Percentiles rank a stretch among this genome's conserved stretches.
phyloP scores from a whole-genome alignment of 495 filamentous ascomycete species.

The Penicillium bovifimosum region DNA sequence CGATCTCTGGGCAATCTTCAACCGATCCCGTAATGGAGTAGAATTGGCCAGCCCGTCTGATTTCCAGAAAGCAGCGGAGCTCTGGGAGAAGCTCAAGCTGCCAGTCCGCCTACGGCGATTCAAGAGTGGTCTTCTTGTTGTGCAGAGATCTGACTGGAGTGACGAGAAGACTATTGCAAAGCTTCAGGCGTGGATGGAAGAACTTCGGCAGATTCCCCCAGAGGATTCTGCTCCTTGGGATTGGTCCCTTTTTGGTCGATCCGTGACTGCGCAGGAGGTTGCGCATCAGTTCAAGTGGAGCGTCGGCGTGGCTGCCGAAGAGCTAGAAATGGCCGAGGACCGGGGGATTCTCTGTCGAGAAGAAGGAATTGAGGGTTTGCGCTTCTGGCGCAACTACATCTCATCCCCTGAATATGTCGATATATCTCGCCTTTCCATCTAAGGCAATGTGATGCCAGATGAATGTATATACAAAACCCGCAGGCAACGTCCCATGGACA shows the following conservation, averaged over 20 bases:
- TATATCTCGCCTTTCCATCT: slow-evolving; percentile 4
- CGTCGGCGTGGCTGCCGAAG: slow-evolving; percentile 93
- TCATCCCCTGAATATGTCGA: neutral
- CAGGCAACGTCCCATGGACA: neutral
- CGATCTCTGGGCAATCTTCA: slow-evolving; percentile 96
- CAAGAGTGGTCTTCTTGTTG: slow-evolving; percentile 86
- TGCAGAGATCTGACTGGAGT: slow-evolving; percentile 80
- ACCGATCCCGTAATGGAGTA: slow-evolving; percentile 89
- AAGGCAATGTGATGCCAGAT: neutral
- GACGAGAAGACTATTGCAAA: slow-evolving; percentile 83
- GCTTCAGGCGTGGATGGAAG: slow-evolving; percentile 69
- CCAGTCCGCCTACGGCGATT: slow-evolving; percentile 84
- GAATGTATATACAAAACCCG: neutral
- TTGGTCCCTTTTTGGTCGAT: slow-evolving; percentile 69
- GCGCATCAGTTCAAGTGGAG: slow-evolving; percentile 96
- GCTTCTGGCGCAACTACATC: slow-evolving; percentile 74
- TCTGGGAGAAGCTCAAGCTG: slow-evolving; percentile 85
- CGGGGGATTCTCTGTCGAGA: slow-evolving; percentile 77
- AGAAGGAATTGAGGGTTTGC: slow-evolving; percentile 73
- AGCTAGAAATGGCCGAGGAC: slow-evolving; percentile 95
- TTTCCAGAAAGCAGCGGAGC: slow-evolving; percentile 78
- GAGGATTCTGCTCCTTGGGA: slow-evolving; percentile 65
- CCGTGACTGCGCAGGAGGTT: slow-evolving; percentile 83
- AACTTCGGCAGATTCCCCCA: slow-evolving; percentile 61
- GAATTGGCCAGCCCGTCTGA: slow-evolving; percentile 90